These are phyloP conservation scores for Citrullus amarus DNA, from an alignment of 306 rosid genomes.

Conservation along the genomic window DNA sequence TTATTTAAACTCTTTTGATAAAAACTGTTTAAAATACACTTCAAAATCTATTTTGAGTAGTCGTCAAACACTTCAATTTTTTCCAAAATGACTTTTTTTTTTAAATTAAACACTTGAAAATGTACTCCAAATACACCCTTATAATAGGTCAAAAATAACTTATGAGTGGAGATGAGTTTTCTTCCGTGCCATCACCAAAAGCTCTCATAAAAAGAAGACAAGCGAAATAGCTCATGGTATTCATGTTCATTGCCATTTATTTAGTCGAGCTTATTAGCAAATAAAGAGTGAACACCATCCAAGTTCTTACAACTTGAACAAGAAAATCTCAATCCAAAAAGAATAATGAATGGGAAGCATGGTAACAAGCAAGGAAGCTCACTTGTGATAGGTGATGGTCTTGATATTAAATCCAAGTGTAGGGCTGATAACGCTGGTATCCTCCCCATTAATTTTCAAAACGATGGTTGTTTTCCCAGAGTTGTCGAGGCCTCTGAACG, in stretches of 20 bases:
- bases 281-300: not conserved
- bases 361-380: not conserved
- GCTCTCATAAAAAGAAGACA: not conserved
- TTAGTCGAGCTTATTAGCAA: not conserved
- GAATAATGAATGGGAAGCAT: not conserved
- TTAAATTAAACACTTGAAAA: too few species aligned
- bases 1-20: too few species aligned
- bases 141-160: not conserved
- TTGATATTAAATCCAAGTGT: slow-evolving; percentile 96
- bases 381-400: slow-evolving; percentile 78
- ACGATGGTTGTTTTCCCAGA: slow-evolving; percentile 92
- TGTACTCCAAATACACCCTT: too few species aligned
- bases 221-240: not conserved
- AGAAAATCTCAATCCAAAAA: not conserved
- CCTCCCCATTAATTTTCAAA: slow-evolving; percentile 83
- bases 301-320: not conserved
- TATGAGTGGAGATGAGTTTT: not conserved
- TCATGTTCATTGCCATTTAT: not conserved
- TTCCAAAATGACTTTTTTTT: too few species aligned
- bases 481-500: slow-evolving; percentile 73
- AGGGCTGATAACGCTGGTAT: slow-evolving; percentile 88
- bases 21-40: too few species aligned
- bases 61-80: too few species aligned
- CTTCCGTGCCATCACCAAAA: not conserved
- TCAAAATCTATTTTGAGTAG: too few species aligned